Evolutionary conservation across 23 red algal species (phyloP), one percentile per base, ranked within the genome.

Genomic region (Gracilaria vermiculophylla): DNA sequence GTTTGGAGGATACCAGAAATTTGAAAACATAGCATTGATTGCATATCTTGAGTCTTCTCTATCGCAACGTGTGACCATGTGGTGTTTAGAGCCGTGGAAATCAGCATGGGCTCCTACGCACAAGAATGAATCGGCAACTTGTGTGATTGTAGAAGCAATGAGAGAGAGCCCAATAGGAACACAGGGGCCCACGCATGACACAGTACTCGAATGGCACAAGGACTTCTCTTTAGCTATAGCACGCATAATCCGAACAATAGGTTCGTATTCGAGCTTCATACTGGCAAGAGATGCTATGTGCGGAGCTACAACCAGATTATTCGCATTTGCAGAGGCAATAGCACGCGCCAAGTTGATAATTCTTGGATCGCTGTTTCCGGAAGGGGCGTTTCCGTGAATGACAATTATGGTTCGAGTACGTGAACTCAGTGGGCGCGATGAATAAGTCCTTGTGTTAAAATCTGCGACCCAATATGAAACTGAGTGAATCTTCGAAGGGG

Each of bases 311-410:
- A 88, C 84, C 43, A 73, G 31, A 40, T 55, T 42, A 58, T 52
- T 73, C n/a, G 52, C 69, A 43, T 88, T 66, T 20, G 84, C 84
- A 5, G 84, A 61, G 15, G 69, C 84, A 64, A 88, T 45, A 21
- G 84, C 69, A 19, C 49, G 49, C 19, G 84, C 84, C 40, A 88
- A 44, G 77, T 12, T 12, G 36, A 88, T 29, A 17, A 88, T 56
- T 51, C 84, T 65, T 17, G 69, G 69, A 62, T 88, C 84, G 29
- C 73, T 88, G 69, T 52, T 48, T 33, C 60, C 84, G 37, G 84
- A 77, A 28, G 72, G 48, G 14, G 84, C 52, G 23, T 73, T 65
- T 16, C 69, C 84, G 47, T 88, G 84, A 9, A 88, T 65, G 10
- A 88, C 47, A 35, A 88, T 21, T 55, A 88, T 62, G 49, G 84